Percentiles rank a stretch among this genome's conserved stretches.
Conservation (phyloP, 2,329 filamentous ascomycete genomes). For the Monosporascus sp. region DNA sequence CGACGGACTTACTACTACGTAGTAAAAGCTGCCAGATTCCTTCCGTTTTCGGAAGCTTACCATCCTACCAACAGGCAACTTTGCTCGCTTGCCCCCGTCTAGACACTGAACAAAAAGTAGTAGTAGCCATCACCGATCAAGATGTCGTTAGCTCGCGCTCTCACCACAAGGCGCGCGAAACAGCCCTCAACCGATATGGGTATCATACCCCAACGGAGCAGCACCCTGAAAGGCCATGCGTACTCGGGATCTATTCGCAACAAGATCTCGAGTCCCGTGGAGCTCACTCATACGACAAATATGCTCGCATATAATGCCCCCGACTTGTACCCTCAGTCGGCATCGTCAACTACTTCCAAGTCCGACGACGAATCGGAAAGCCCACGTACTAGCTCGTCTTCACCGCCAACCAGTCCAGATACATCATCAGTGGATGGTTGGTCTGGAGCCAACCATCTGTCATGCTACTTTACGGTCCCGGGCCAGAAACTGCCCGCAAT, state of each 20-base stretch:
- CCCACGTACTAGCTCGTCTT: slow-evolving; percentile 50
- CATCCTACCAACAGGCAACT: not conserved
- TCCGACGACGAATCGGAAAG: slow-evolving; percentile 71
- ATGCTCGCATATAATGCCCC: slow-evolving; percentile 94
- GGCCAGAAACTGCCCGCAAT: slow-evolving; percentile 38
- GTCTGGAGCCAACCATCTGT: slow-evolving; percentile 60
- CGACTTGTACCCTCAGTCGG: slow-evolving; percentile 56
- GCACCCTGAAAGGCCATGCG: slow-evolving; percentile 40
- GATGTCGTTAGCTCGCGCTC: slow-evolving; percentile 63
- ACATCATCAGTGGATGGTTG: slow-evolving; percentile 50
- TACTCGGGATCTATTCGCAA: slow-evolving; percentile 45
- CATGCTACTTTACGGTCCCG: slow-evolving; percentile 58
- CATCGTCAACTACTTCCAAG: slow-evolving; percentile 46
- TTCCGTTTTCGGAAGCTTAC: not conserved
- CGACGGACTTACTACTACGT: not conserved
- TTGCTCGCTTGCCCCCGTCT: not conserved
- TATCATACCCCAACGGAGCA: slow-evolving; percentile 41
- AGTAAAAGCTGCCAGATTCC: not conserved
- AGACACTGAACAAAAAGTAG: not conserved
- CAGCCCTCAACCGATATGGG: slow-evolving; percentile 41
- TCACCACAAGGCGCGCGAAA: slow-evolving; percentile 64
- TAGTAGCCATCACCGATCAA: slow-evolving; percentile 22
- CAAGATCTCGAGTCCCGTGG: slow-evolving; percentile 83
- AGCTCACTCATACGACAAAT: slow-evolving; percentile 90
- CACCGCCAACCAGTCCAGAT: slow-evolving; percentile 65